A percentile compares a stretch with the other conserved stretches of the same genome.
phyloP scores from a whole-genome alignment of 2,329 filamentous ascomycete genomes.

The Coniochaeta sp. region DNA sequence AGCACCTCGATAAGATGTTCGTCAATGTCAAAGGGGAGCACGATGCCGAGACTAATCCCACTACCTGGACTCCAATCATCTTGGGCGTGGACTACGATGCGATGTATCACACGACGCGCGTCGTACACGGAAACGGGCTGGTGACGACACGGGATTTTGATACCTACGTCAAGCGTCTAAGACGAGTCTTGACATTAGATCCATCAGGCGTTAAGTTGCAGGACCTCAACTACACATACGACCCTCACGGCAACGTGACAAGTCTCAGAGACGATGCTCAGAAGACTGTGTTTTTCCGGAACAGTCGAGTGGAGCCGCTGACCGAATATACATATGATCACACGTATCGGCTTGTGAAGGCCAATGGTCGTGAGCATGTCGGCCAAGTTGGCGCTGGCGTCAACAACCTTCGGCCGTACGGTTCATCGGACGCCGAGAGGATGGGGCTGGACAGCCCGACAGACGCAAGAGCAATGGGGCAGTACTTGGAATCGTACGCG shows the following conservation, averaged over 20 bases:
- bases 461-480: not conserved
- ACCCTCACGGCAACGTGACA: constrained; percentile 11
- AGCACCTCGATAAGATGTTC: not conserved
- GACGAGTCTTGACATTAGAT: no score
- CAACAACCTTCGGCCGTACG: no score
- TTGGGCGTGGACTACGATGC: not conserved
- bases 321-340: constrained; percentile 11
- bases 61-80: no score
- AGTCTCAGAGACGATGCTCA: constrained; percentile 12
- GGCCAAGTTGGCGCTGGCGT: not conserved
- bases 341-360: constrained; percentile 10
- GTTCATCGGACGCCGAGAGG: not conserved
- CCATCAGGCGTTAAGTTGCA: constrained; percentile 9
- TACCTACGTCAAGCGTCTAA: not conserved
- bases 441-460: not conserved
- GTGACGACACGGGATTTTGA: not conserved
- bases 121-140: not conserved
- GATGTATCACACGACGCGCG: not conserved
- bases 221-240: constrained; percentile 13
- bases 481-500: constrained; percentile 9
- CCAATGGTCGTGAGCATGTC: constrained; percentile 13
- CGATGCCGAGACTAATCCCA: not conserved
- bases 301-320: constrained; percentile 9
- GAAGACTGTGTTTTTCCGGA: constrained; percentile 15
- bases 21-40: not conserved